Evolutionary conservation across 1,284 basidiomycete genomes (phyloP), one percentile per base, ranked within the genome.

Genomic region (Trametes polyzona): DNA sequence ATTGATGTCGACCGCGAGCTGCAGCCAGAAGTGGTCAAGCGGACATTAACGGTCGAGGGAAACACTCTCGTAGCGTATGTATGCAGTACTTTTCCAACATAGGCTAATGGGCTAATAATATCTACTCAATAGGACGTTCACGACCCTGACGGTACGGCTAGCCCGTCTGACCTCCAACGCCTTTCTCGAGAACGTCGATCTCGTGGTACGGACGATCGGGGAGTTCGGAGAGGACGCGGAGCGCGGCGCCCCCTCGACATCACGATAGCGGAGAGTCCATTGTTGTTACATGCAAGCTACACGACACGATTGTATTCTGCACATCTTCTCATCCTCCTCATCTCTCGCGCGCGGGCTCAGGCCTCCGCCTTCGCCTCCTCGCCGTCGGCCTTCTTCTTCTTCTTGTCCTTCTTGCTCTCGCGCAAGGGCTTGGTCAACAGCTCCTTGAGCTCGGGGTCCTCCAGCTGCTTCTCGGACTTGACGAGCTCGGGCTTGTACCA

Each of bases 401-500:
- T 93, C 81, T 91, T 90, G 77, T 83, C 92, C 85, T 96, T 96
- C 86, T 94, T 97, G 73, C 79, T 87, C 74, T 95, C 92, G 59
- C 96, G 86, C 64, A 98, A 77, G 61, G 86, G 88, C 73, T 89
- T 88, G 47, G 88, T 78, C 62, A 98, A 76, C 37, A 93, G 78
- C 33, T 82, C 78, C 78, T 95, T 93, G 68, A 95, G 75, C 68
- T 92, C 92, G 65, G 90, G 86, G 67, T 97, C 93, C 74, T 95
- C 86, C 62, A 98, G 78, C 71, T 93, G 87, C 73, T 96, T 95
- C 67, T 92, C 88, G 6, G 90, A 88, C 80, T 93, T 92, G 67
- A 96, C 83, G 59, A 96, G 82, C 70, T 95, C 93, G 52, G 90
- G 83, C 69, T 93, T 93, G 80, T 95, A 98, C 95, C 95, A 98